Evolutionary conservation across 78 protist species (phyloP).

Genomic region (Dictyostelium intermedium): DNA sequence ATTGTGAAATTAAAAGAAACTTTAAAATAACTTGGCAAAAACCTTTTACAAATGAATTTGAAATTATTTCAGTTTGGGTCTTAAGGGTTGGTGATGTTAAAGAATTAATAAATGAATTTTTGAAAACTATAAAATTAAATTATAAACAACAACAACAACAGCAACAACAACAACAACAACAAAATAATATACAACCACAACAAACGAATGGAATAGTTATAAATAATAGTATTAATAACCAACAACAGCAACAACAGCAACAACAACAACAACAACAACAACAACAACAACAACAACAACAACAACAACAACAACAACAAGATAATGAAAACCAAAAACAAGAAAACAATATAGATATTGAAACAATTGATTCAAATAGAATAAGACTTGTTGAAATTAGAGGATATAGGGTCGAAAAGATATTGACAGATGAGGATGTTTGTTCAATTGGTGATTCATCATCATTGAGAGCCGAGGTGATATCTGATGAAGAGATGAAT

Average conservation of each 20-base stretch:
- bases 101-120: conserved; percentile 35
- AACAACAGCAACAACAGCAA: too few relatives aligned
- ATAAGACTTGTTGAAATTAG: conserved; percentile 39
- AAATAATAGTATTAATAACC: not conserved
- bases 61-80: conserved; percentile 57
- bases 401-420: conserved; percentile 11
- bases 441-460: not conserved
- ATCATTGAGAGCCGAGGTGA: conserved; percentile 10
- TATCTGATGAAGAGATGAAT: conserved; percentile 16
- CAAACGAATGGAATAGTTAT: not conserved
- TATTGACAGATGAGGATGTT: conserved; percentile 20
- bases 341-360: not conserved
- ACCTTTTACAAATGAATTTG: conserved; percentile 2
- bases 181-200: not conserved
- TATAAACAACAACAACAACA: not conserved
- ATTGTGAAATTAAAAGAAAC: conserved; percentile 60
- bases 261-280: not conserved
- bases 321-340: not conserved
- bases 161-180: not conserved
- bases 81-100: conserved; percentile 10
- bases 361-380: not conserved
- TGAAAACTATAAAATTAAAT: not conserved
- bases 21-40: conserved; percentile 61
- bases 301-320: not conserved
- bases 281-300: not conserved